Conservation (phyloP, 2,329 filamentous ascomycete genomes). For the Scleromitrula shiraiana region DNA sequence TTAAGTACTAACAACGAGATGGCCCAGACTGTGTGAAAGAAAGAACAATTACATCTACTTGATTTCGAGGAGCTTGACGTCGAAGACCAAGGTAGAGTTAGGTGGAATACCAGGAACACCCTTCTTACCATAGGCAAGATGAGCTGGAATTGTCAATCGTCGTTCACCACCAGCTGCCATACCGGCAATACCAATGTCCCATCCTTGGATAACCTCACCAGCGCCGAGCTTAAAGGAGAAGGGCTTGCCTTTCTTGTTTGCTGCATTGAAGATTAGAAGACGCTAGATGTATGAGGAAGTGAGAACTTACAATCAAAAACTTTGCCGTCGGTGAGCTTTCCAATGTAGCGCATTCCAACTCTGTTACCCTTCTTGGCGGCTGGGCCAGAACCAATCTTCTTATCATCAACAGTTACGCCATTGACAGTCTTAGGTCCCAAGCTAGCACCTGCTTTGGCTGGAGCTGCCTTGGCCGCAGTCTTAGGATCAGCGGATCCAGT, state of each 20-base stretch:
- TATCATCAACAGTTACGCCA: slow-evolving; percentile 91
- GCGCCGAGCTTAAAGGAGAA: slow-evolving; percentile 92
- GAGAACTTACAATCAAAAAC: slow-evolving; percentile 78
- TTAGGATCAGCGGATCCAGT: slow-evolving; percentile 56
- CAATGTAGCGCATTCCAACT: slow-evolving; percentile 94
- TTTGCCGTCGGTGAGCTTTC: slow-evolving; percentile 90
- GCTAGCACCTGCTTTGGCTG: slow-evolving; percentile 43
- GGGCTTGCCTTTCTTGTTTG: slow-evolving; percentile 98
- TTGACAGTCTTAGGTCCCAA: slow-evolving; percentile 71
- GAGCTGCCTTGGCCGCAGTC: slow-evolving; percentile 38
- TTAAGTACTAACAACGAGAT: slow-evolving; percentile 7
- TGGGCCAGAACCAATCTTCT: slow-evolving; percentile 80
- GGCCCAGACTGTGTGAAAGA: neutral
- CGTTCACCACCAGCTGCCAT: slow-evolving; percentile 94
- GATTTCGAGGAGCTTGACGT: slow-evolving; percentile 78
- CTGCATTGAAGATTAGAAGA: slow-evolving; percentile 36
- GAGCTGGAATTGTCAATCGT: slow-evolving; percentile 78
- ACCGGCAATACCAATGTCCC: slow-evolving; percentile 89
- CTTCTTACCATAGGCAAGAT: slow-evolving; percentile 84
- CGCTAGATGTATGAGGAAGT: neutral
- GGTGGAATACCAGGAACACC: slow-evolving; percentile 74
- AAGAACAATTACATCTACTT: slow-evolving; percentile 48
- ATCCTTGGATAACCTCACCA: slow-evolving; percentile 97
- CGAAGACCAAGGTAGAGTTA: slow-evolving; percentile 89
- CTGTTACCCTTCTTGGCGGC: slow-evolving; percentile 84